A percentile compares a stretch with the other conserved stretches of the same genome.
phyloP scores from a whole-genome alignment of 345 rosid genomes.

The Euphorbia lathyris region DNA sequence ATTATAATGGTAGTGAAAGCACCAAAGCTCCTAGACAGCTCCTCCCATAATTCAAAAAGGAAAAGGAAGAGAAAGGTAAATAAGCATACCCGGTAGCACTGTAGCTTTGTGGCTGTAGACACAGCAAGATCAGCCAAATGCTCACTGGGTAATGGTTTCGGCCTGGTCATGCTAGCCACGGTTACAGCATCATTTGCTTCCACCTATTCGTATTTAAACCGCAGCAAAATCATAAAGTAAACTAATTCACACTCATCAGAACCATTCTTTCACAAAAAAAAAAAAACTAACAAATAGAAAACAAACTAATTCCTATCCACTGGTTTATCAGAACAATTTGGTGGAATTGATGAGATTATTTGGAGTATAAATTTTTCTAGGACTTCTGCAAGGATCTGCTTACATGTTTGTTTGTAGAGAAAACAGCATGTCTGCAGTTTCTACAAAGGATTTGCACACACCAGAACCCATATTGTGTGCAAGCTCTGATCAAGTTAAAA shows the following conservation, averaged over 20 bases:
- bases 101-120: constrained; percentile 86
- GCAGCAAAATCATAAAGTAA: not conserved
- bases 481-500: not conserved
- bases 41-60: not conserved
- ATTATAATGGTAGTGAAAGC: not conserved
- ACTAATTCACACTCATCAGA: not conserved
- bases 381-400: not conserved
- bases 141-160: constrained; percentile 71
- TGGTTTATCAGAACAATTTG: not conserved
- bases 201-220: constrained; percentile 40
- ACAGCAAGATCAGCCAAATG: constrained; percentile 74
- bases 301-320: not conserved
- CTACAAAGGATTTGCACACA: not conserved
- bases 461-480: not conserved
- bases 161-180: constrained; percentile 81
- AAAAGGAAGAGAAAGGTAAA: constrained; percentile 5
- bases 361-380: not conserved
- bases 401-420: not conserved
- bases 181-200: constrained; percentile 84
- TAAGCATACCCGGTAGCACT: constrained; percentile 61
- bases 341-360: not conserved
- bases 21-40: constrained; percentile 1
- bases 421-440: not conserved
- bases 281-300: not conserved
- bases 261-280: not conserved